Percentiles rank a stretch among this genome's conserved stretches.
Evolutionary conservation across 2,329 filamentous ascomycete genomes (phyloP).

Genomic region (Diplodia corticola): DNA sequence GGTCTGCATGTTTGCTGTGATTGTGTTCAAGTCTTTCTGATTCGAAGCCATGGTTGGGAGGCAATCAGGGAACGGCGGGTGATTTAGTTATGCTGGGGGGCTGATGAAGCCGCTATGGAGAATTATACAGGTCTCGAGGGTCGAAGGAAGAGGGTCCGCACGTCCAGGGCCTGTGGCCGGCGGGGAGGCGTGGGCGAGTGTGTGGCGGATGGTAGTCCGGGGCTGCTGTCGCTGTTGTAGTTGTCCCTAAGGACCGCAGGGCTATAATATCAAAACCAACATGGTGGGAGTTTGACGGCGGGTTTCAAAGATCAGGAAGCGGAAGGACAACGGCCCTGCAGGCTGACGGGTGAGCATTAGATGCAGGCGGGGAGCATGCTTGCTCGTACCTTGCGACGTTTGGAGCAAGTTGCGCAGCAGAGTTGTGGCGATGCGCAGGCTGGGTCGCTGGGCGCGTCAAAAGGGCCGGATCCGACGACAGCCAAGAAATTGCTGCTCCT

Average conservation of each 20-base stretch:
- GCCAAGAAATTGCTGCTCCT: constrained; percentile 5
- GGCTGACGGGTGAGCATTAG: not conserved
- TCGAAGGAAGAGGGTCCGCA: not conserved
- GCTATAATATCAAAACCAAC: constrained; percentile 42
- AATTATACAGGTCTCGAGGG: not conserved
- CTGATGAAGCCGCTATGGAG: not conserved
- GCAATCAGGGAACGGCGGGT: not conserved
- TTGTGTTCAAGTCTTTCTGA: constrained; percentile 34
- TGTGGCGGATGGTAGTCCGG: constrained; percentile 18
- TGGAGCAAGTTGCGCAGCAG: constrained; percentile 36
- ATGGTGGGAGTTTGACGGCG: constrained; percentile 34
- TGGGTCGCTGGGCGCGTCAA: constrained; percentile 26
- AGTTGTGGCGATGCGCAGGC: constrained; percentile 35
- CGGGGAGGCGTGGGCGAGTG: not conserved
- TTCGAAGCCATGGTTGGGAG: constrained; percentile 35
- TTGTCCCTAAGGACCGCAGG: constrained; percentile 38
- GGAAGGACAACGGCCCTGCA: constrained; percentile 27
- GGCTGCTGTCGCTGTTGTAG: constrained; percentile 18
- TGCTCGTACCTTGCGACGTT: constrained; percentile 34
- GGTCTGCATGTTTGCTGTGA: constrained; percentile 35
- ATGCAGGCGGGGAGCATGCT: constrained; percentile 17
- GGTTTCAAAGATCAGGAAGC: constrained; percentile 31
- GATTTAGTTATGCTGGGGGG: not conserved
- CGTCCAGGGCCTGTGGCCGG: constrained; percentile 10
- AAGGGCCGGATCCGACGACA: constrained; percentile 14